phyloP scores from a whole-genome alignment of 192 early-diverging fungal genomes.

The Jimgerdemannia flammicorona region DNA sequence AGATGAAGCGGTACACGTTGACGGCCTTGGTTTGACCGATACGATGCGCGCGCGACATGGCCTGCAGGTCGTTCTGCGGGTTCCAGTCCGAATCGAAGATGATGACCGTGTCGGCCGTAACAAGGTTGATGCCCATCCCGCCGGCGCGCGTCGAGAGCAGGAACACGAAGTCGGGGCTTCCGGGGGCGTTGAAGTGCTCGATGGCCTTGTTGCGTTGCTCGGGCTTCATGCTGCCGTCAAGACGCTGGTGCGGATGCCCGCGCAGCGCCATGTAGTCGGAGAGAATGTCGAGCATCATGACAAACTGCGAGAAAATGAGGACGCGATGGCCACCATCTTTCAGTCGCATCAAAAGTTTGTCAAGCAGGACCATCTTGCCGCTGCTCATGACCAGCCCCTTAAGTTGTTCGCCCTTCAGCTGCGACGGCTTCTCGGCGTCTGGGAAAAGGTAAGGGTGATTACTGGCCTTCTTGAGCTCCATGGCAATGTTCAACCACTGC shows the following conservation, averaged over 20 bases:
- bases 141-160: slow-evolving; percentile 96
- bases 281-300: slow-evolving; percentile 94
- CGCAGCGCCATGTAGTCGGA: slow-evolving; percentile 89
- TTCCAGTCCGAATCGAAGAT: slow-evolving; percentile 95
- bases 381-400: slow-evolving; percentile 84
- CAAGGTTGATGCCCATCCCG: slow-evolving; percentile 94
- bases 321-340: slow-evolving; percentile 93
- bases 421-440: slow-evolving; percentile 61
- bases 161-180: slow-evolving; percentile 92
- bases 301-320: slow-evolving; percentile 98
- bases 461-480: slow-evolving; percentile 95
- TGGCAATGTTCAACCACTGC: slow-evolving; percentile 90
- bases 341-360: slow-evolving; percentile 89
- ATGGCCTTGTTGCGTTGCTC: slow-evolving; percentile 94
- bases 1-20: slow-evolving; percentile 96
- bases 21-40: slow-evolving; percentile 98
- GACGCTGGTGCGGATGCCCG: slow-evolving; percentile 84
- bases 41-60: slow-evolving; percentile 97
- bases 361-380: slow-evolving; percentile 97
- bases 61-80: slow-evolving; percentile 96
- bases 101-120: slow-evolving; percentile 96
- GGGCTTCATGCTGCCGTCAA: slow-evolving; percentile 88
- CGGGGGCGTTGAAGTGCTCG: slow-evolving; percentile 96
- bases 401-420: slow-evolving; percentile 67
- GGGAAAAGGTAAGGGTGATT: slow-evolving; percentile 96